These are phyloP conservation scores for Hortaea werneckii DNA, from an alignment of 2,329 filamentous ascomycete genomes.

Conservation along the genomic window DNA sequence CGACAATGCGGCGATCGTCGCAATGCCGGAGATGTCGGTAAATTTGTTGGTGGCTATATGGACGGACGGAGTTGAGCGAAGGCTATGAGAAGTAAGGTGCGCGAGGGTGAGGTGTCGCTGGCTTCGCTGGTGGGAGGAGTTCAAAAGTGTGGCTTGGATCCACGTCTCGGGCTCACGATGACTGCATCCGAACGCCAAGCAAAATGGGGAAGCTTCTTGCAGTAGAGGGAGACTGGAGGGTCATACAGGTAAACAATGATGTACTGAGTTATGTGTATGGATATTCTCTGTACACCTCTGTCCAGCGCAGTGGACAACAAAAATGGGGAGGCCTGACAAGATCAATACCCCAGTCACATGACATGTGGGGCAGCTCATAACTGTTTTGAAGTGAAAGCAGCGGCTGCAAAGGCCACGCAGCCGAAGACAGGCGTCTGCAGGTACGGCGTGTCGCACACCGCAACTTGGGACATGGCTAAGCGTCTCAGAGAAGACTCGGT, in stretches of 20 bases:
- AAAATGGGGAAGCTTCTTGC: neutral
- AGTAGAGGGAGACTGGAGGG: neutral
- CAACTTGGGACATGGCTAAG: constrained; percentile 43
- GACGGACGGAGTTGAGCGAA: too few species aligned
- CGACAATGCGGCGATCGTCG: neutral
- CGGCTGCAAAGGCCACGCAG: neutral
- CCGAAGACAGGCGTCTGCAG: neutral
- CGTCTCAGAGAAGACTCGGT: constrained; percentile 45
- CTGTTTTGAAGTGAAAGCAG: neutral
- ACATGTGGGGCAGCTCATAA: neutral
- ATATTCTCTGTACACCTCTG: too few species aligned
- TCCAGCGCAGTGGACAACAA: too few species aligned
- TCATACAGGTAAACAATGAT: too few species aligned
- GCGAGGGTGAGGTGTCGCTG: neutral
- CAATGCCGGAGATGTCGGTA: neutral
- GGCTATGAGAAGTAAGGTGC: neutral
- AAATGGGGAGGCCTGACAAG: too few species aligned
- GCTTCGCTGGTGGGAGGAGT: neutral
- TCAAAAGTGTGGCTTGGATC: neutral
- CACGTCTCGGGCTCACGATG: neutral
- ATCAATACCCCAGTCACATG: too few species aligned
- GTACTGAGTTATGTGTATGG: too few species aligned
- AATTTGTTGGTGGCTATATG: neutral
- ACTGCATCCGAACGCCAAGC: neutral
- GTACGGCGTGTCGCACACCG: constrained; percentile 2